Percentiles rank a stretch among this genome's conserved stretches.
Evolutionary conservation across 257 asterid species (phyloP).

Genomic region (Echium plantagineum): DNA sequence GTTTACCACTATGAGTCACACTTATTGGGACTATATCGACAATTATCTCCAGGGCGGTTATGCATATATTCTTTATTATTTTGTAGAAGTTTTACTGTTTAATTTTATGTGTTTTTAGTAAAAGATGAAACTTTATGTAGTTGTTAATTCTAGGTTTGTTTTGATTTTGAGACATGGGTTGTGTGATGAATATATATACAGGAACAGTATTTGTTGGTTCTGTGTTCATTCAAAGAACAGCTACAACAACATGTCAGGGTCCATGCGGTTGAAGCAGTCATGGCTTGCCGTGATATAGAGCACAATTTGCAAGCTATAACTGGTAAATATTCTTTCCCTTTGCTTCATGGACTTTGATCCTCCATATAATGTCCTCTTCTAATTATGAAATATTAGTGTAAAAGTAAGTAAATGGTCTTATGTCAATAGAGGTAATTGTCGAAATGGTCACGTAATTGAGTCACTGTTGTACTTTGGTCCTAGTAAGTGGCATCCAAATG

Average conservation of each 20-base stretch:
- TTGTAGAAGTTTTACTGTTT: too few relatives aligned
- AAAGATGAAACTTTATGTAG: neutral
- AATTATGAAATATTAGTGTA: neutral
- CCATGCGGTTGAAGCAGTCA: conserved; percentile 96
- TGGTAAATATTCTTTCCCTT: conserved; percentile 26
- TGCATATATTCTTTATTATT: too few relatives aligned
- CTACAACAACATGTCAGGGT: conserved; percentile 97
- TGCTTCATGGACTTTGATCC: neutral
- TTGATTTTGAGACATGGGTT: neutral
- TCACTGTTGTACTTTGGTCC: too few relatives aligned
- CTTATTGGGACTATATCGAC: too few relatives aligned
- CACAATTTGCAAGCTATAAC: conserved; percentile 75
- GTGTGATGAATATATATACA: conserved; percentile 22
- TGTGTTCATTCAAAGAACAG: conserved; percentile 90
- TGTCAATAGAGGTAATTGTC: too few relatives aligned
- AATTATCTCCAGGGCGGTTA: too few relatives aligned
- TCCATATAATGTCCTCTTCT: neutral
- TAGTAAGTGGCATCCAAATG: too few relatives aligned
- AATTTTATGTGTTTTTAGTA: neutral
- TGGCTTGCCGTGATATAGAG: conserved; percentile 98
- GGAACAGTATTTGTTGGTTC: conserved; percentile 77
- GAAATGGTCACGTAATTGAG: too few relatives aligned
- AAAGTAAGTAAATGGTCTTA: too few relatives aligned
- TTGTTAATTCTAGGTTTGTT: neutral
- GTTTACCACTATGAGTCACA: too few relatives aligned